Base-by-base conservation (phyloP, 257 asterid genomes). In the Capsicum chinense region DNA sequence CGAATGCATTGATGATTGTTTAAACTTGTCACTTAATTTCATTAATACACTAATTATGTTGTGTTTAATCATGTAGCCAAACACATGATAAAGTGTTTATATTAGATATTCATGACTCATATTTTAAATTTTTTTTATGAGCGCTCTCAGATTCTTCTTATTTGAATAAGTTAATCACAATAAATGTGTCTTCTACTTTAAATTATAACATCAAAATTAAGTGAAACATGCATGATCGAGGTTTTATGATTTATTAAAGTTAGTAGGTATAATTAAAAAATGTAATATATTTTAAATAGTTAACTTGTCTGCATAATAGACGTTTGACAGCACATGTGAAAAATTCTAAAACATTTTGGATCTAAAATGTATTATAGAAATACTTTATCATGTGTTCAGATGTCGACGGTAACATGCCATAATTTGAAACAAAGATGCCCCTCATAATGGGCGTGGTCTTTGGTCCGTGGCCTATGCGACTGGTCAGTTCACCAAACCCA, bases 401-500 rank as follows among this genome's bases (percentile, higher is more conserved):
- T 21, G 39, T 7, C 69, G 0, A 62, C 21, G 5, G 6, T 10
- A 21, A 26, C 4, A 64, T 12, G 10, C 10, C 35, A 0, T 66
- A 66, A 15, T 66, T 66, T 66, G 2, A 26, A 82, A 66, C 21
- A 14, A 86, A 84, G 86, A 88, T 90, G 11, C 57, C 84, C 81
- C 58, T 80, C 83, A 15, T 44, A 76, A 83, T 83, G 88, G 56
- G 62, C 79, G 16, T 68, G 84, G 70, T 83, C 47, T 60, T 68
- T 50, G 50, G 63, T 44, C 76, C 69, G 33, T 62, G 71, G 62
- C 57, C 84, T 68, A 47, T 59, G 16, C 89, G 83, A 86, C 84
- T 88, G 87, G 87, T 88, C 87, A 69, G 26, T 69, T 39, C 78
- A 87, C 90, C 92, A 85, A 85, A 89, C 15, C 90, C 91, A 89